phyloP scores from a whole-genome alignment of 345 rosid genomes.

The Rubroshorea leprosula region DNA sequence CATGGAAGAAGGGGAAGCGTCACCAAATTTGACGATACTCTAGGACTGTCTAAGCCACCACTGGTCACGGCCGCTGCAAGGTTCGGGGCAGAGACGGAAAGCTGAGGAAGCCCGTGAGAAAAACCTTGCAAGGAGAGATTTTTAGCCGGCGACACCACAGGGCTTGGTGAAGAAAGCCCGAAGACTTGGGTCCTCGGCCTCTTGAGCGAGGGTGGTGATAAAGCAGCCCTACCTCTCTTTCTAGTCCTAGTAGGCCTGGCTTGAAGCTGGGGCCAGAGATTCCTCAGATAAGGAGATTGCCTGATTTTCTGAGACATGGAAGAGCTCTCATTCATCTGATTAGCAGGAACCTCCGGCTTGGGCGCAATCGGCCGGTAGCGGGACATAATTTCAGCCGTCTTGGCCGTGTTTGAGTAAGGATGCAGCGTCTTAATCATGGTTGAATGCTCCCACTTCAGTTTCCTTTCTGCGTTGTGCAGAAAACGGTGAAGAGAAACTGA shows the following conservation, averaged over 20 bases:
- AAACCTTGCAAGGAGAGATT: conserved; percentile 34
- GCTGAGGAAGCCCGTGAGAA: conserved; percentile 33
- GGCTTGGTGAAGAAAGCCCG: conserved; percentile 25
- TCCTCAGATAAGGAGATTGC: conserved; percentile 73
- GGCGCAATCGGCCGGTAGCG: conserved; percentile 94
- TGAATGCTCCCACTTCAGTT: background rate
- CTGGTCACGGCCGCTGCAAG: conserved; percentile 11
- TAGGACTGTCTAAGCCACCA: conserved; percentile 24
- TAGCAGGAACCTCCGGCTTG: conserved; percentile 48
- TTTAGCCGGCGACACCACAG: conserved; percentile 20
- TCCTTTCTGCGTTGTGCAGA: too few species aligned
- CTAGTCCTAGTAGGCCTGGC: conserved; percentile 80
- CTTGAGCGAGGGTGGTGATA: conserved; percentile 52
- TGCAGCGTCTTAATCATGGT: conserved; percentile 65
- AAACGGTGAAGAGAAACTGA: background rate
- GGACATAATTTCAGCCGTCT: conserved; percentile 93
- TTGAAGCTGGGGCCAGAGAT: conserved; percentile 82
- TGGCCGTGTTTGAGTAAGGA: conserved; percentile 48
- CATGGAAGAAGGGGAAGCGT: conserved; percentile 77
- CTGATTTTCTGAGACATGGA: conserved; percentile 59
- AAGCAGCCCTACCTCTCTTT: conserved; percentile 68
- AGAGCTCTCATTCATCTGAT: conserved; percentile 28
- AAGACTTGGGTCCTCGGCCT: conserved; percentile 33
- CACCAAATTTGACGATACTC: conserved; percentile 51
- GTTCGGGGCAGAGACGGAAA: conserved; percentile 24